Evolutionary conservation across 2,329 filamentous ascomycete species (phyloP), one percentile per base, ranked within the genome.

Genomic region (Knoxdaviesia capensis): DNA sequence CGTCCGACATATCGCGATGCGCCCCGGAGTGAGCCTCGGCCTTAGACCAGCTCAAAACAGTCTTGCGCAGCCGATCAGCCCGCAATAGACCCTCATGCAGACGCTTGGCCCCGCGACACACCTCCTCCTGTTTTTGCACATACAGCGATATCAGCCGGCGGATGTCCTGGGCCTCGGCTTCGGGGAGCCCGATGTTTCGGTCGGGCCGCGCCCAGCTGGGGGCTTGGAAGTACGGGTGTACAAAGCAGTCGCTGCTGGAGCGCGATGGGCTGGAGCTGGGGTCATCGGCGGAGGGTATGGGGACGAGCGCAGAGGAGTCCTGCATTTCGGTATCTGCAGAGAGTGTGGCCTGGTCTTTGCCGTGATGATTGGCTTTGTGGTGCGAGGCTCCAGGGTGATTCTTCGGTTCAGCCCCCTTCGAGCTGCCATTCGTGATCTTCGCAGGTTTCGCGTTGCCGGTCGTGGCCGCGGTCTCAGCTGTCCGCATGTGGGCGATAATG

Each of bases 71-170:
- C 38, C 80, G 69, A 49, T 88, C 77, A 1, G 81, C 81, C 50
- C 72, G 71, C 46, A 86, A 64, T 41, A 92, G 64, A 1, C 82
- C 80, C 41, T 76, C 66, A 47, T 82, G 77, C 40, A 90, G 63
- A 45, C 69, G 71, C 43, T 72, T 69, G 1, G 77, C 70, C 6
- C 80, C 77, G 5, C 82, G 74, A 43, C 81, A 78, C 2, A 88
- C 74, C 55, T 90, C 83, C 52, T 90, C 83, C 53, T 90, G 83
- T 56, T 88, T 88, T 52, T 88, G 83, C 30, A 88, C 75, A 54
- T 84, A 88, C 7, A 83, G 62, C 48, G 84, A 70, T 40, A 90
- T 65, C 11, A 86, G 59, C 44, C 78, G 71, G 45, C 83, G 74
- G 37, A 83, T 76, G 45, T 90, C 81, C 48, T 87, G 81, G 1